Evolutionary conservation across 2,329 filamentous ascomycete species (phyloP).

Genomic region (Verticillium alfalfae): DNA sequence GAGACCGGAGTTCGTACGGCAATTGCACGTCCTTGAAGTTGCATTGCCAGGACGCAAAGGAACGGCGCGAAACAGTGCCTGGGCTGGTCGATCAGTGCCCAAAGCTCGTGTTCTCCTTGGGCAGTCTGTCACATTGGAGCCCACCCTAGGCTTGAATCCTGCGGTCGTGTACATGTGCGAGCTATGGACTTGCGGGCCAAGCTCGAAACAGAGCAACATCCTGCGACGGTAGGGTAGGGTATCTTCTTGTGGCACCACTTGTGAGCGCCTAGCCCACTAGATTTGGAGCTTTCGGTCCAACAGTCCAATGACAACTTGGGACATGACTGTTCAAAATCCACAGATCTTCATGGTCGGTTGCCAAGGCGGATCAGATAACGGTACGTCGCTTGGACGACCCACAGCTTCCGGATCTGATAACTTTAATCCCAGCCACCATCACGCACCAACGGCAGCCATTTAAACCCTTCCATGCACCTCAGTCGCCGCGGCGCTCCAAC

Average conservation of each 20-base stretch:
- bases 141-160: neutral
- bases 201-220: neutral
- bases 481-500: neutral
- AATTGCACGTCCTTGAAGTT: neutral
- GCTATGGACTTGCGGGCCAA: neutral
- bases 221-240: neutral
- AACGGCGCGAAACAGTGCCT: neutral
- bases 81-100: neutral
- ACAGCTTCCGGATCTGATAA: neutral
- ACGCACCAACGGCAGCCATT: neutral
- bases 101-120: neutral
- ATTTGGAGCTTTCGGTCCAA: neutral
- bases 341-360: neutral
- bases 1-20: neutral
- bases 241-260: neutral
- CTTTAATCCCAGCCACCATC: neutral
- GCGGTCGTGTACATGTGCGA: neutral
- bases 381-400: neutral
- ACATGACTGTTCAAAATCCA: neutral
- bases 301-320: neutral
- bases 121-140: no score
- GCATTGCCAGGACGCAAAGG: neutral
- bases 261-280: neutral
- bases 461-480: neutral
- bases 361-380: neutral